These are phyloP conservation scores for Trichoderma sp. DNA, from an alignment of 2,329 filamentous ascomycete species.

Conservation along the genomic window DNA sequence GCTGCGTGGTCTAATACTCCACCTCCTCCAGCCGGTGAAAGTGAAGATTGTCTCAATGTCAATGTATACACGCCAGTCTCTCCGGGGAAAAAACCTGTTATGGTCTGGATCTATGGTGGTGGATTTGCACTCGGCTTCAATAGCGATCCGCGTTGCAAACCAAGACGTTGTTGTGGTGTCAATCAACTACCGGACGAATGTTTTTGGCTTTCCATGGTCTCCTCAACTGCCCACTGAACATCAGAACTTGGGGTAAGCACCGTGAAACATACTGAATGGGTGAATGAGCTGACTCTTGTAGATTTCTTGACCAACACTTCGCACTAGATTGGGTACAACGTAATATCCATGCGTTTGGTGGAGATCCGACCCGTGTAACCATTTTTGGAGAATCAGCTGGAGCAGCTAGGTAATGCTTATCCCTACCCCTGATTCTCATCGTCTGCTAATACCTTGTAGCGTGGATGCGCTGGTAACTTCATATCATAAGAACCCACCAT, in stretches of 20 bases:
- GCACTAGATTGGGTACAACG: neutral
- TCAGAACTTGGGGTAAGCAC: neutral
- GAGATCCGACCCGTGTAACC: neutral
- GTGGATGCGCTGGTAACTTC: neutral
- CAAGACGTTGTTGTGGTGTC: neutral
- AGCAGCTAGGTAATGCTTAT: neutral
- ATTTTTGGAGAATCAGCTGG: neutral
- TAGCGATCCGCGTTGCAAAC: neutral
- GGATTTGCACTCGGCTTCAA: neutral
- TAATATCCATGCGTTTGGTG: neutral
- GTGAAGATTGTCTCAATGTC: neutral
- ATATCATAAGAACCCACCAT: neutral
- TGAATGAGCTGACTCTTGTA: neutral
- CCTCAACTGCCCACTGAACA: neutral
- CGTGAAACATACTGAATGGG: neutral
- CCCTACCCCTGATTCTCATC: neutral
- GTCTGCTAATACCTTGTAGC: neutral
- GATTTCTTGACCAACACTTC: neutral
- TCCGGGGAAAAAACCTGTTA: neutral
- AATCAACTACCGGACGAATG: neutral
- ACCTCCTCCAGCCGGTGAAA: neutral
- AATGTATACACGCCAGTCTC: neutral
- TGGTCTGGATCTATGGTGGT: neutral
- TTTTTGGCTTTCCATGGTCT: neutral
- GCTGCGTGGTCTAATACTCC: neutral